phyloP scores from a whole-genome alignment of 2,329 filamentous ascomycete species.

The Colletotrichum sp. region DNA sequence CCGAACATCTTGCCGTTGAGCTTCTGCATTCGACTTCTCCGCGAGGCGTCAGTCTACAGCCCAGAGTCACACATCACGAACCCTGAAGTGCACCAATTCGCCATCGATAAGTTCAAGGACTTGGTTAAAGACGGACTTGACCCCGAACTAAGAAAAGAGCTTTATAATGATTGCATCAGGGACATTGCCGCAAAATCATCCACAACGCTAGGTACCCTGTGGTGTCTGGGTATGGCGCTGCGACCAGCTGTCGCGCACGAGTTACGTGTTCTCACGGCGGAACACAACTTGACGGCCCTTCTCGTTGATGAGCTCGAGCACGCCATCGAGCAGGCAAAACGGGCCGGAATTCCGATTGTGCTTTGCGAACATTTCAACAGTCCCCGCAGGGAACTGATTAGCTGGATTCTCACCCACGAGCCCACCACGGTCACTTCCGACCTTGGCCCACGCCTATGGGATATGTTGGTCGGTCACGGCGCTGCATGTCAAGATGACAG shows the following conservation, averaged over 20 bases:
- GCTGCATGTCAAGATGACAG: conserved; percentile 66
- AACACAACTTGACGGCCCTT: conserved; percentile 67
- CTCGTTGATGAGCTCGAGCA: conserved; percentile 70
- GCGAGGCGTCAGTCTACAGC: conserved; percentile 68
- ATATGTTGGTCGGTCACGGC: conserved; percentile 70
- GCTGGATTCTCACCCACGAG: conserved; percentile 63
- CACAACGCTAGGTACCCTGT: conserved; percentile 76
- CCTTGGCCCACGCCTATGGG: conserved; percentile 72
- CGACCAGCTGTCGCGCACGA: conserved; percentile 52
- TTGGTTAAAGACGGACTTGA: conserved; percentile 64
- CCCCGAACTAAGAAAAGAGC: conserved; percentile 58
- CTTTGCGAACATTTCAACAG: conserved; percentile 53
- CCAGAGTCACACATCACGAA: conserved; percentile 60
- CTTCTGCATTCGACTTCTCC: conserved; percentile 70
- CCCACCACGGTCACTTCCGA: conserved; percentile 66
- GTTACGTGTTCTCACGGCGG: conserved; percentile 59
- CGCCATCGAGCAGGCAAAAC: conserved; percentile 47
- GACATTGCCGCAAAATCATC: conserved; percentile 69
- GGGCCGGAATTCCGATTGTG: conserved; percentile 45
- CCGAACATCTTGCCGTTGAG: conserved; percentile 50
- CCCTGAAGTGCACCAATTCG: conserved; percentile 68
- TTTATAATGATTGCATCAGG: conserved; percentile 70
- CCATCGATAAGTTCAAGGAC: conserved; percentile 63
- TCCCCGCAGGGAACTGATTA: conserved; percentile 63
- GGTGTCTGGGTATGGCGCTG: conserved; percentile 62